Base-by-base conservation (phyloP, 768 basidiomycete species). In the Boletus vermiculosoides region DNA sequence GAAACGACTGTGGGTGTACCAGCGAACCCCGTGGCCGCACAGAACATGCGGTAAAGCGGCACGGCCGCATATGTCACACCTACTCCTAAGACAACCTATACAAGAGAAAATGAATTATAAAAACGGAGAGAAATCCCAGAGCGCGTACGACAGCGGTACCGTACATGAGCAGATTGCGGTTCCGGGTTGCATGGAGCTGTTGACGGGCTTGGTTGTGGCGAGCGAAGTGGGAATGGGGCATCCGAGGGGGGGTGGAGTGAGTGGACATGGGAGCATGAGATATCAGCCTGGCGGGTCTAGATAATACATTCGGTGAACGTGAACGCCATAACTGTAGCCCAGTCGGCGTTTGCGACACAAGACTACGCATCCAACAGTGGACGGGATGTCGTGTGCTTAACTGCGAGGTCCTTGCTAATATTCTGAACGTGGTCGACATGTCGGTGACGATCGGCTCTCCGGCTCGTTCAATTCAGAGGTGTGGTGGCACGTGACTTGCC, bases 41-140 rank as follows among this genome's bases (percentile, higher is more conserved):
- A 99, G 77, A 99, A 99, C 74, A 96, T 94, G 59, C 97, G 88
- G 73, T 99, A 99, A 16, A 98, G 79, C 0, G 97, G 97, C 1
- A 98, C 96, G 37, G 96, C 92, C 12, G 97, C 97, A 70, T 99
- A 99, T n/a, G 94, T 89, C 25, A 88, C 80, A 16, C 96, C 96
- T 4, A 90, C 74, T 3, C 85, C 88, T 30, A 87, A 64, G 30
- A 97, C 73, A 46, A 96, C 85, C 94, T 96, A 59, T 12, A 37
- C 28, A 48, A 36, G 23, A 25, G 33, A 11, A 37, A 41, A 55
- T 54, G 46, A 64, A 55, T 46, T 22, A 42, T 15, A 7, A 45
- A 45, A 22, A 49, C 20, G 28, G 13, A 16, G 12, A 47, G 16
- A 36, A 13, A 39, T 20, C 41, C 23, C 7, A 22, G 41, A 46